Evolutionary conservation across 2,329 filamentous ascomycete genomes (phyloP), one percentile per base, ranked within the genome.

Genomic region (Aspergillus sp.): DNA sequence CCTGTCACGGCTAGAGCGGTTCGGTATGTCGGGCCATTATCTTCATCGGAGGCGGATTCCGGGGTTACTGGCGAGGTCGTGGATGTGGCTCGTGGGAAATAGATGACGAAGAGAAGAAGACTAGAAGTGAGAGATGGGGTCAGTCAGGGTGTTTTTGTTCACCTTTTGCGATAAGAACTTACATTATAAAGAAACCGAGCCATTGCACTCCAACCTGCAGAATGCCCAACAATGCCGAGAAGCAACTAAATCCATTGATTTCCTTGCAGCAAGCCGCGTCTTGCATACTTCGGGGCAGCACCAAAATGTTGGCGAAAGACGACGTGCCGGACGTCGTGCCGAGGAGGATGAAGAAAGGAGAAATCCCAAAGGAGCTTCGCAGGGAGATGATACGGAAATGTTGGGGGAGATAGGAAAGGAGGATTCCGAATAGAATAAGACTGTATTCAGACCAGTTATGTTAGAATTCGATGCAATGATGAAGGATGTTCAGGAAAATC

Each of bases 321-420:
- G 86, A 88, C 40, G 87, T 95, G 56, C 87, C 87, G 6, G 89
- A 94, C 1, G 91, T 91, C 27, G 87, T 88, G 47, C 93, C 93
- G n/a, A 98, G 81, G 2, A 97, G 79, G 51, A 98, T 83, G 62
- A 95, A 98, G 68, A 91, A 93, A 7, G 93, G 91, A 28, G 90
- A 96, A 49, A 98, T 90, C 49, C 93, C 93, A 65, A 95, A 91
- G 19, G 91, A 94, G 10, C 88, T 93, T 48, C 84, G 81, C 43
- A 90, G 82, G 33, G 79, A 75, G 54, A 95, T 88, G 68, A 98
- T 97, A 59, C 93, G 89, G 65, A 86, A 80, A 69, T 97, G 91
- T 65, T 98, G 93, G 1, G 93, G 93, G 2, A 97, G 78, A 71
- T 98, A 98, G 30, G 91, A 97, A 46, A 95, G 72, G 49, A 96